Conservation (phyloP, 768 basidiomycete genomes). For the Auriscalpium microsporum region DNA sequence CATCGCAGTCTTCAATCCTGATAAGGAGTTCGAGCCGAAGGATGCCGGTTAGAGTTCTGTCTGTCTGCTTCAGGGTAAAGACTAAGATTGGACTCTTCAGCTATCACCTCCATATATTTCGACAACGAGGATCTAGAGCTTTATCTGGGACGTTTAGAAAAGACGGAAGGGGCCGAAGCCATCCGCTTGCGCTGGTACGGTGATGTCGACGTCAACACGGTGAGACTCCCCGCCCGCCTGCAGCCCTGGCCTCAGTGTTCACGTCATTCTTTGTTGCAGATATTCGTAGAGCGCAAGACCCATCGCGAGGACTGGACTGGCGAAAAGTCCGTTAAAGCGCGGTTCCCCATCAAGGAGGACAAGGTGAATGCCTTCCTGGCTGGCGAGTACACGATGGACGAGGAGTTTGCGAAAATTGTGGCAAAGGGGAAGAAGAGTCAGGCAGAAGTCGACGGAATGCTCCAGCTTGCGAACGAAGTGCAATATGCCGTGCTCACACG, state of each 20-base stretch:
- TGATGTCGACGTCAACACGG: slow-evolving; percentile 72
- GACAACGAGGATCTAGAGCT: slow-evolving; percentile 94
- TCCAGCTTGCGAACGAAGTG: slow-evolving; percentile 93
- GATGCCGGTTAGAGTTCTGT: slow-evolving; percentile 52
- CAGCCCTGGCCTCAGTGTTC: background rate
- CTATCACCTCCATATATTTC: slow-evolving; percentile 96
- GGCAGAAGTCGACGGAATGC: slow-evolving; percentile 88
- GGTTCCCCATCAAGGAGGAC: slow-evolving; percentile 92
- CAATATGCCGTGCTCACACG: slow-evolving; percentile 85
- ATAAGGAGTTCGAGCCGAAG: slow-evolving; percentile 84
- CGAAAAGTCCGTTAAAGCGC: slow-evolving; percentile 96
- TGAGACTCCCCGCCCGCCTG: slow-evolving; percentile 26
- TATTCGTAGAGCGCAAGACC: slow-evolving; percentile 84
- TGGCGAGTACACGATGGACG: slow-evolving; percentile 90
- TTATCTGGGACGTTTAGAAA: slow-evolving; percentile 93
- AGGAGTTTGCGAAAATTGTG: slow-evolving; percentile 78
- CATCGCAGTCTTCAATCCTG: slow-evolving; percentile 77
- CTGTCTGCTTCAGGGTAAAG: background rate
- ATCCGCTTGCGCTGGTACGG: slow-evolving; percentile 97
- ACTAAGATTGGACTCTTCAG: slow-evolving; percentile 28
- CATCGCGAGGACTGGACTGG: slow-evolving; percentile 99
- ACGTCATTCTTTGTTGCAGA: slow-evolving; percentile 30
- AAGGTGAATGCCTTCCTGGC: slow-evolving; percentile 84
- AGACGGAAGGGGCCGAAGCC: slow-evolving; percentile 97
- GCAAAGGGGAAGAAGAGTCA: slow-evolving; percentile 89